Evolutionary conservation across 805 yeast genomes (phyloP).

Genomic region (Schwanniomyces polymorphus): DNA sequence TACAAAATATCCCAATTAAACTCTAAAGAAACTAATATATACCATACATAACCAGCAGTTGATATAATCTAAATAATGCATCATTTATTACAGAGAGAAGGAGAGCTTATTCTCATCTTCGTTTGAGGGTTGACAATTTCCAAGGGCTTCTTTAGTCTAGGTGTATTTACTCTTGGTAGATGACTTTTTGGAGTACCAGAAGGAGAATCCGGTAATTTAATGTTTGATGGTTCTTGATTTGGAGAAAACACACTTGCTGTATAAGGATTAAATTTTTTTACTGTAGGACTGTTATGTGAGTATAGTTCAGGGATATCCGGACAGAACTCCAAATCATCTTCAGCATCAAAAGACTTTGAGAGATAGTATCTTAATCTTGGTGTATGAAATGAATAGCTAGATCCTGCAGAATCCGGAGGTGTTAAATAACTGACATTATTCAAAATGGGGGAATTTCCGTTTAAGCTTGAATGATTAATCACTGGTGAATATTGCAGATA

Average conservation of each 20-base stretch:
- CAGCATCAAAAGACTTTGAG: slow-evolving; percentile 60
- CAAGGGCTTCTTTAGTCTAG: slow-evolving; percentile 57
- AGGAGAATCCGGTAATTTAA: slow-evolving; percentile 9
- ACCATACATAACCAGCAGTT: slow-evolving; percentile 1
- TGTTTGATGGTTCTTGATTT: slow-evolving; percentile 17
- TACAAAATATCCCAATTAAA: not conserved
- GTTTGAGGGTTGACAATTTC: slow-evolving; percentile 66
- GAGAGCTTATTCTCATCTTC: slow-evolving; percentile 55
- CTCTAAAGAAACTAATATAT: not conserved
- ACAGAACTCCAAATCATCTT: slow-evolving; percentile 65
- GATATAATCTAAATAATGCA: not conserved
- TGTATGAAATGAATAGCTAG: slow-evolving; percentile 41
- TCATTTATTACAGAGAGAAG: slow-evolving; percentile 27
- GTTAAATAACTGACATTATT: slow-evolving; percentile 23
- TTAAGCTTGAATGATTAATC: slow-evolving; percentile 19
- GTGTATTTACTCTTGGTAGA: slow-evolving; percentile 52
- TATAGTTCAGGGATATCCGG: slow-evolving; percentile 51
- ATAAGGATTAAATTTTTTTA: slow-evolving; percentile 64
- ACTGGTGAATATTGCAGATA: slow-evolving; percentile 35
- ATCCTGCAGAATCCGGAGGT: slow-evolving; percentile 18
- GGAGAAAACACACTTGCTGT: slow-evolving; percentile 66
- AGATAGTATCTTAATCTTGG: slow-evolving; percentile 56
- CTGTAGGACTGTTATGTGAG: slow-evolving; percentile 25
- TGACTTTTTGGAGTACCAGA: slow-evolving; percentile 1
- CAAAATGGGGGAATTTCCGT: slow-evolving; percentile 30